Percentiles rank a stretch among this genome's conserved stretches.
Evolutionary conservation across 352 stramenopile genomes (phyloP).

Genomic region (Phytophthora sp.): DNA sequence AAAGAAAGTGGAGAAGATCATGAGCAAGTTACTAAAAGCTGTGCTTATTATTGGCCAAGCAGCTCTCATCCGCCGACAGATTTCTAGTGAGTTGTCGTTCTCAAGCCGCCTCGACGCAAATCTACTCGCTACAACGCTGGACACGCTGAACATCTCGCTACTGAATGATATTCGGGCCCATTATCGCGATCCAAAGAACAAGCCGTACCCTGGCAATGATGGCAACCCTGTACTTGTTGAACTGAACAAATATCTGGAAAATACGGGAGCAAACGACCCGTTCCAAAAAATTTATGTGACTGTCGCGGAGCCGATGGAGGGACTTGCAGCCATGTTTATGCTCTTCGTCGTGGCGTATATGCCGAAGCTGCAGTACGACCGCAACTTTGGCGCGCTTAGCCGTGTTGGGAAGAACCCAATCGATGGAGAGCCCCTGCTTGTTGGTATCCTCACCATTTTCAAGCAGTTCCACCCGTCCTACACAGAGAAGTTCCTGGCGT

Average conservation of each 20-base stretch:
- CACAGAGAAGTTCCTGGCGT: constrained; percentile 92
- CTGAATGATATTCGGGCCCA: constrained; percentile 90
- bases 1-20: constrained; percentile 95
- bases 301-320: constrained; percentile 90
- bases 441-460: constrained; percentile 92
- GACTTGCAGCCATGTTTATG: constrained; percentile 91
- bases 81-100: constrained; percentile 92
- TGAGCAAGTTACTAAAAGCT: constrained; percentile 93
- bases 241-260: constrained; percentile 92
- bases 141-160: constrained; percentile 91
- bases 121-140: constrained; percentile 86
- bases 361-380: constrained; percentile 93
- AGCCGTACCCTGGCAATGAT: constrained; percentile 79
- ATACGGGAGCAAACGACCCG: constrained; percentile 92
- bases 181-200: constrained; percentile 82
- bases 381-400: constrained; percentile 90
- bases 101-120: constrained; percentile 92
- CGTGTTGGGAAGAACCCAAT: constrained; percentile 92
- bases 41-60: constrained; percentile 94
- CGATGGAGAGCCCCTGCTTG: constrained; percentile 91
- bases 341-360: constrained; percentile 94
- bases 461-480: constrained; percentile 96
- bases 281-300: constrained; percentile 96
- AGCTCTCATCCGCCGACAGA: constrained; percentile 93
- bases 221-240: constrained; percentile 88